These are phyloP conservation scores for Tremellales sp. DNA, from an alignment of 1,284 basidiomycete species.

Conservation along the genomic window DNA sequence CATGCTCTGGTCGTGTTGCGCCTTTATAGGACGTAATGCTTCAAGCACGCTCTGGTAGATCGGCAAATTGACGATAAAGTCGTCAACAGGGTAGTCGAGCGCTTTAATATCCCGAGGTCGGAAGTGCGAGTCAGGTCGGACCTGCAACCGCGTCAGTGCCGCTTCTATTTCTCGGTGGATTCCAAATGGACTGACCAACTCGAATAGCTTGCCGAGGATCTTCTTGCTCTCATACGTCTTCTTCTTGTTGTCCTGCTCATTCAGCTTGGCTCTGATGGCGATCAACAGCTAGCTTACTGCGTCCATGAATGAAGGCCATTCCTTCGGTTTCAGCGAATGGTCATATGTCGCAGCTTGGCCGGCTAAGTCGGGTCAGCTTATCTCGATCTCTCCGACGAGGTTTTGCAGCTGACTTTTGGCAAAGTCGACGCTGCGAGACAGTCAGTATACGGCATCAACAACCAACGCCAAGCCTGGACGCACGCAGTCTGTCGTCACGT, in stretches of 20 bases:
- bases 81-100: slow-evolving; percentile 21
- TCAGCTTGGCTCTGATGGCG: background rate
- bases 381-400: background rate
- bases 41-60: slow-evolving; percentile 23
- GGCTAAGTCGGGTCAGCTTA: slow-evolving; percentile 18
- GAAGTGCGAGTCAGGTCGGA: slow-evolving; percentile 34
- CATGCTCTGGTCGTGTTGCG: slow-evolving; percentile 30
- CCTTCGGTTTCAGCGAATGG: slow-evolving; percentile 20
- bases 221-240: slow-evolving; percentile 29
- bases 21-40: slow-evolving; percentile 32
- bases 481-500: slow-evolving; percentile 34
- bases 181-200: slow-evolving; percentile 23
- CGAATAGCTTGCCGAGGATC: slow-evolving; percentile 43
- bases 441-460: too few relatives aligned
- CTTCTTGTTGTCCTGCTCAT: slow-evolving; percentile 17
- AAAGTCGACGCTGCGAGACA: slow-evolving; percentile 41
- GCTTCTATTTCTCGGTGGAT: background rate
- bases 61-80: slow-evolving; percentile 16
- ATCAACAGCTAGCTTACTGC: slow-evolving; percentile 21
- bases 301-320: slow-evolving; percentile 49
- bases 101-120: slow-evolving; percentile 23
- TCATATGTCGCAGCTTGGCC: slow-evolving; percentile 39
- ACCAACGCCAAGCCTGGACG: slow-evolving; percentile 3
- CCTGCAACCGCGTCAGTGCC: too few relatives aligned
- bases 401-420: slow-evolving; percentile 45